phyloP scores from a whole-genome alignment of 2,329 filamentous ascomycete genomes.

The Botrytis pseudocinerea region DNA sequence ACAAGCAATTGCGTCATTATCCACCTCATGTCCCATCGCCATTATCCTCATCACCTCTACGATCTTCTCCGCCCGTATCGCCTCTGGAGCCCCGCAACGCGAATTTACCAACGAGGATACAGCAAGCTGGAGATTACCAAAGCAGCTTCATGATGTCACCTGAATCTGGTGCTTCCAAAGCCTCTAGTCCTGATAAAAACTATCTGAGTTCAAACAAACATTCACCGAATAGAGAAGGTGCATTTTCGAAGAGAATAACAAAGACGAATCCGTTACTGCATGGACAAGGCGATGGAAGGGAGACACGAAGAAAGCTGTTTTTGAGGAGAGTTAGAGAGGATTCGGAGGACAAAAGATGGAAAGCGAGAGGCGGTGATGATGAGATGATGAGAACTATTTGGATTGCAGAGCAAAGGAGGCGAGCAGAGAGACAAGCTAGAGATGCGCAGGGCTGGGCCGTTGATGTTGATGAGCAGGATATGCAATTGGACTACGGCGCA shows the following conservation, averaged over 20 bases:
- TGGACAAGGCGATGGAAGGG: constrained; percentile 58
- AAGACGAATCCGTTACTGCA: constrained; percentile 65
- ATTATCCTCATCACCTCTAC: constrained; percentile 21
- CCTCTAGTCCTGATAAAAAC: neutral
- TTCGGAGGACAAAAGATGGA: constrained; percentile 60
- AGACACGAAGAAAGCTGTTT: constrained; percentile 67
- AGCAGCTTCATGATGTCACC: constrained; percentile 11
- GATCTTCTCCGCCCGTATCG: constrained; percentile 21
- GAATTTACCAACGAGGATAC: constrained; percentile 1
- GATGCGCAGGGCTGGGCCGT: constrained; percentile 34
- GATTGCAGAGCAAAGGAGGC: constrained; percentile 43
- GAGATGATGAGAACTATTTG: constrained; percentile 48
- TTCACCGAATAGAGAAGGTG: constrained; percentile 26
- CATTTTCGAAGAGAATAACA: constrained; percentile 47
- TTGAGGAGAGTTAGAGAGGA: constrained; percentile 65
- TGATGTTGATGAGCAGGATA: constrained; percentile 27
- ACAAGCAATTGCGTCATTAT: constrained; percentile 22
- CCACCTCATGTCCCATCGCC: constrained; percentile 24
- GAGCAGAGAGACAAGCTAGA: constrained; percentile 39
- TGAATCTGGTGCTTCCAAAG: constrained; percentile 7
- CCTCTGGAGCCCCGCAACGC: constrained; percentile 18
- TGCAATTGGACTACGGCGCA: constrained; percentile 17
- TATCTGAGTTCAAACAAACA: constrained; percentile 13
- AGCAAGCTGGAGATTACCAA: neutral
- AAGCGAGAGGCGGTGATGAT: constrained; percentile 63